These are phyloP conservation scores for Serendipita vermifera DNA, from an alignment of 768 basidiomycete genomes.

Conservation along the genomic window DNA sequence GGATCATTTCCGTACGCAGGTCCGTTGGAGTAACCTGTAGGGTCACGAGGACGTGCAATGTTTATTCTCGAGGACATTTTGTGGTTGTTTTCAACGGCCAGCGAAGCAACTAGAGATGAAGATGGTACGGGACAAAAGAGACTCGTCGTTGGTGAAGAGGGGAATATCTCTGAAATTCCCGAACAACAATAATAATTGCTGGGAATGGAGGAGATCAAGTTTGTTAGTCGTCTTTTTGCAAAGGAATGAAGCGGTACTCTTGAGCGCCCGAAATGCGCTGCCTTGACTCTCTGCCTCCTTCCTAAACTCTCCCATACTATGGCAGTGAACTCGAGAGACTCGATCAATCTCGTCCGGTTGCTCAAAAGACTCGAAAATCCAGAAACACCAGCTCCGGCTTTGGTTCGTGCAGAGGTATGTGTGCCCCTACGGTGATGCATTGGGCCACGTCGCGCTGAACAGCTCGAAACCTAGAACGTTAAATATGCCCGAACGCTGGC, in stretches of 20 bases:
- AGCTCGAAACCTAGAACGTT: not conserved
- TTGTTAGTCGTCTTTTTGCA: too few species aligned
- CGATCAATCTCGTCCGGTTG: constrained; percentile 5
- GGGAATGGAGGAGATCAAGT: too few species aligned
- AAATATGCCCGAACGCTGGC: constrained; percentile 3
- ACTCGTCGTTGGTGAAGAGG: too few species aligned
- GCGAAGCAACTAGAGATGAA: not conserved
- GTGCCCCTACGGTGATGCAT: not conserved
- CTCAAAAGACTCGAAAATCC: not conserved
- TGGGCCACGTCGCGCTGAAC: not conserved
- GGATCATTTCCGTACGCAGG: not conserved
- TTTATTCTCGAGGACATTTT: constrained; percentile 9
- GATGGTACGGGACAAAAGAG: not conserved
- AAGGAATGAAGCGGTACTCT: too few species aligned
- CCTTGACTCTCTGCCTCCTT: too few species aligned
- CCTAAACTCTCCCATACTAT: not conserved
- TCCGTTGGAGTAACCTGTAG: not conserved
- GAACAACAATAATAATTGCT: too few species aligned
- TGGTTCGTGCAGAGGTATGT: not conserved
- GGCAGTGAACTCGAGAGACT: constrained; percentile 1
- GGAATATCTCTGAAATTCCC: not conserved
- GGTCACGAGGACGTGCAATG: constrained; percentile 5
- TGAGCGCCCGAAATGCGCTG: too few species aligned
- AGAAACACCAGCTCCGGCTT: not conserved
- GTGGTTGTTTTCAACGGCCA: not conserved